Evolutionary conservation across 768 basidiomycete species (phyloP).

Genomic region (Lepiota brunneoincarnata): DNA sequence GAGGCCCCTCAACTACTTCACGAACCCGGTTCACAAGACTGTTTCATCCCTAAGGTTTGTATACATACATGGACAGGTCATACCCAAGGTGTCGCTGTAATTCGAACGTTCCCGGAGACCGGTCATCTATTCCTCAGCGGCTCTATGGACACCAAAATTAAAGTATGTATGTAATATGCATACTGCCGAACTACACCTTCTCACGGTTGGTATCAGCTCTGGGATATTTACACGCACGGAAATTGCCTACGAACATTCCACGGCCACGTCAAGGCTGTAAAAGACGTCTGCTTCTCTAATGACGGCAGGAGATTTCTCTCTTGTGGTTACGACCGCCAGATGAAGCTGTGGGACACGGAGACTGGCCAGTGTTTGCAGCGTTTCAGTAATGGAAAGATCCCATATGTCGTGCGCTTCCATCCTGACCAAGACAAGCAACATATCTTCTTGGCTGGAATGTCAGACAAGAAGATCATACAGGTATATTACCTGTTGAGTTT

Average conservation of each 20-base stretch:
- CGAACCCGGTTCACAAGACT: conserved; percentile 83
- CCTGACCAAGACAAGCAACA: conserved; percentile 96
- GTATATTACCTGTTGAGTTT: conserved; percentile 37
- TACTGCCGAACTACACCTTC: background rate
- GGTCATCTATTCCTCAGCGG: conserved; percentile 93
- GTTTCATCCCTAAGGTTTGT: conserved; percentile 93
- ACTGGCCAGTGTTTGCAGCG: conserved; percentile 96
- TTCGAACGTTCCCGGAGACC: conserved; percentile 88
- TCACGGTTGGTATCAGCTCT: conserved; percentile 57
- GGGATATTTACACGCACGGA: conserved; percentile 97
- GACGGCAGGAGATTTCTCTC: conserved; percentile 88
- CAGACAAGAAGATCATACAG: conserved; percentile 98
- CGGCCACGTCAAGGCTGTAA: conserved; percentile 95
- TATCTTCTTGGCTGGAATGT: conserved; percentile 97
- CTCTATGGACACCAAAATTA: conserved; percentile 98
- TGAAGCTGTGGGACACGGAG: conserved; percentile 99
- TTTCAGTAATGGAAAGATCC: conserved; percentile 97
- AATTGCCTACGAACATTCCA: conserved; percentile 97
- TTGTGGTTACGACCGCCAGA: conserved; percentile 92
- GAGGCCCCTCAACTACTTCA: conserved; percentile 82
- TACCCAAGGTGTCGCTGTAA: conserved; percentile 92
- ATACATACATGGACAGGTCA: conserved; percentile 99
- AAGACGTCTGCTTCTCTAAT: conserved; percentile 94
- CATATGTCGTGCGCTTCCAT: conserved; percentile 93
- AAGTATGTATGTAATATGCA: conserved; percentile 44